Evolutionary conservation across 352 stramenopile species (phyloP).

Genomic region (Globisporangium nodosum): DNA sequence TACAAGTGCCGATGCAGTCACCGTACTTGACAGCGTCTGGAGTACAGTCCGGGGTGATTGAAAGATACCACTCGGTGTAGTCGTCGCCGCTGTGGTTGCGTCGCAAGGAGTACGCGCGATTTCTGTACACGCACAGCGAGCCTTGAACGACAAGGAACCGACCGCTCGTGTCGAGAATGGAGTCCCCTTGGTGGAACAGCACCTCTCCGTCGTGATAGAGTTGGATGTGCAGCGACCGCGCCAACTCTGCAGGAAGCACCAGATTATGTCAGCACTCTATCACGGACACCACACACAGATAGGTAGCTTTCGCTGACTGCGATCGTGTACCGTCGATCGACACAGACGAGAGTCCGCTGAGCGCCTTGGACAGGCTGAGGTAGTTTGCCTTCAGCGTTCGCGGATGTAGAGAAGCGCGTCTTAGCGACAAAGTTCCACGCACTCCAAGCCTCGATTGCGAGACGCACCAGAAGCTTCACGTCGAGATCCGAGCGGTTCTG

Average conservation of each 20-base stretch:
- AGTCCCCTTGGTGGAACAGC: slow-evolving; percentile 33
- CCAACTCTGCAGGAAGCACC: slow-evolving; percentile 18
- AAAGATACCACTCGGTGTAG: slow-evolving; percentile 25
- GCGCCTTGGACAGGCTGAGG: slow-evolving; percentile 28
- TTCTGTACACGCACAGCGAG: slow-evolving; percentile 38
- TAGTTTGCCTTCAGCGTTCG: slow-evolving; percentile 21
- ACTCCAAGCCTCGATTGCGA: no score
- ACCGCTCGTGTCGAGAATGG: slow-evolving; percentile 27
- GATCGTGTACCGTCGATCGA: slow-evolving; percentile 28
- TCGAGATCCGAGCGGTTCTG: slow-evolving; percentile 38
- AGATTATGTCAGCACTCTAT: no score
- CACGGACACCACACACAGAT: not conserved
- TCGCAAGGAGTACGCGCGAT: slow-evolving; percentile 11
- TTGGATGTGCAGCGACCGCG: slow-evolving; percentile 24
- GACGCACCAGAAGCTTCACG: slow-evolving; percentile 38
- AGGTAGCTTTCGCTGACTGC: no score
- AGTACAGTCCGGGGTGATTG: slow-evolving; percentile 3
- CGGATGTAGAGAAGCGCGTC: not conserved
- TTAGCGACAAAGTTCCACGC: no score
- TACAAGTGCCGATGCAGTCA: slow-evolving; percentile 32
- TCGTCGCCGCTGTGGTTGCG: slow-evolving; percentile 19
- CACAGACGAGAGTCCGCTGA: slow-evolving; percentile 21
- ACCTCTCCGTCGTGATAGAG: slow-evolving; percentile 36
- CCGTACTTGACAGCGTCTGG: slow-evolving; percentile 22
- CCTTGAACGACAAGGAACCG: slow-evolving; percentile 37